Percentiles rank a stretch among this genome's conserved stretches.
Evolutionary conservation across 2,329 filamentous ascomycete species (phyloP).

Genomic region (Fusarium incarnatum): DNA sequence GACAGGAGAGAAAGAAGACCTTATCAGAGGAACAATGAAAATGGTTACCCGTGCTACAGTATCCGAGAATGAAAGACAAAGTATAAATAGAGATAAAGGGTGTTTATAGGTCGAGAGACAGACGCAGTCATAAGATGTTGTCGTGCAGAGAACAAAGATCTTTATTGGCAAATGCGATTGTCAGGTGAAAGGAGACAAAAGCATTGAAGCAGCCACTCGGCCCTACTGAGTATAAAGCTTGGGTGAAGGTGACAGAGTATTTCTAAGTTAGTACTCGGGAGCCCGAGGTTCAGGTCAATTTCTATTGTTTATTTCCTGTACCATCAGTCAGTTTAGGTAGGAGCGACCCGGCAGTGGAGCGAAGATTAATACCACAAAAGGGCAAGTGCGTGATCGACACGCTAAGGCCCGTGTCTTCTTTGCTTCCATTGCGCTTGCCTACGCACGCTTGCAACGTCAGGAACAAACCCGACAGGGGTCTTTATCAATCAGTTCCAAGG

Average conservation of each 20-base stretch:
- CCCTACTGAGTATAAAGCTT: neutral
- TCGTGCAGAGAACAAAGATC: constrained; percentile 4
- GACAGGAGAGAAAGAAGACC: neutral
- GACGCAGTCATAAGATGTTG: neutral
- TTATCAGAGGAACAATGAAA: neutral
- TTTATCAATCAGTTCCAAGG: constrained; percentile 31
- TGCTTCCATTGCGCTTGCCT: neutral
- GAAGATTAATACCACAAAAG: constrained; percentile 8
- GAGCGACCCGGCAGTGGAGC: neutral
- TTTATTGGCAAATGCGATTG: constrained; percentile 21
- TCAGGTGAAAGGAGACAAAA: constrained; percentile 13
- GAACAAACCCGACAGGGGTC: constrained; percentile 21
- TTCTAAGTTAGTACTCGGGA: neutral
- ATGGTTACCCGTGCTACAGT: neutral
- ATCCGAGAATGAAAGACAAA: neutral
- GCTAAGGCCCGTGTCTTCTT: constrained; percentile 17
- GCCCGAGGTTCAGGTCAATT: no score
- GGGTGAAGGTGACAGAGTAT: neutral
- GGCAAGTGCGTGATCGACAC: constrained; percentile 27
- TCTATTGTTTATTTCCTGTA: neutral
- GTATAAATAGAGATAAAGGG: neutral
- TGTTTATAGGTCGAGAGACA: no score
- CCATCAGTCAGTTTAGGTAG: neutral
- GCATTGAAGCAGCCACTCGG: neutral
- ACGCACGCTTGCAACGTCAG: constrained; percentile 6